Conservation (phyloP, 1,139 yeast species). For the Kodamaea fungicola region DNA sequence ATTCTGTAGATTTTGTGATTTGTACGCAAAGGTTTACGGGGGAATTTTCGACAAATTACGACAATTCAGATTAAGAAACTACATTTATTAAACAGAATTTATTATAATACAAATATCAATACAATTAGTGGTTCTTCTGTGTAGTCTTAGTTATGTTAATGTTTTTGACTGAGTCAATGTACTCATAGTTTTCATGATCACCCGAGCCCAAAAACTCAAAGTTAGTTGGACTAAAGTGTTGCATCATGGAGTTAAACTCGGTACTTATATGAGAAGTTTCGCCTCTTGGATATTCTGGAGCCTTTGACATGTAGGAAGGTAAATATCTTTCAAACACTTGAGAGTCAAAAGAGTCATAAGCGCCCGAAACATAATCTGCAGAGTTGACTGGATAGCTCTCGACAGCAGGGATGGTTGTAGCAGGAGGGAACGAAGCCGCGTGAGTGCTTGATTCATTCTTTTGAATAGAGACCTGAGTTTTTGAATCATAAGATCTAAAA, state of each 20-base stretch:
- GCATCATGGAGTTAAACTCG: slow-evolving; percentile 10
- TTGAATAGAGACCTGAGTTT: neutral
- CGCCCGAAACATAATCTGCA: slow-evolving; percentile 63
- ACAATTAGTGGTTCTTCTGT: no score
- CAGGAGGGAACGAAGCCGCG: neutral
- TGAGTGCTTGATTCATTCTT: neutral
- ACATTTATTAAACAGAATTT: no score
- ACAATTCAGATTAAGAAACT: no score
- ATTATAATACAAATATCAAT: no score
- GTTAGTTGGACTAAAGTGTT: slow-evolving; percentile 8
- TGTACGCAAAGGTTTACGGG: no score
- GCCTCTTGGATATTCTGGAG: neutral
- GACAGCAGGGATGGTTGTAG: neutral
- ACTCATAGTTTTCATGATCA: slow-evolving; percentile 12
- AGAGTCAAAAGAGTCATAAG: slow-evolving; percentile 78
- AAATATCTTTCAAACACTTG: slow-evolving; percentile 78
- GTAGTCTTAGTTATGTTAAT: slow-evolving; percentile 1
- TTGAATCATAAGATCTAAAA: slow-evolving; percentile 29
- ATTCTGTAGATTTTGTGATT: no score
- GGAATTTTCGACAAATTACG: no score
- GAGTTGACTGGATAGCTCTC: slow-evolving; percentile 2
- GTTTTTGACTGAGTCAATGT: slow-evolving; percentile 12
- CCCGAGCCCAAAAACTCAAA: slow-evolving; percentile 18
- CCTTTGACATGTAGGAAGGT: slow-evolving; percentile 72
- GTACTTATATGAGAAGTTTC: slow-evolving; percentile 7